These are phyloP conservation scores for Trametes versicolor DNA, from an alignment of 1,284 basidiomycete genomes.

Conservation along the genomic window DNA sequence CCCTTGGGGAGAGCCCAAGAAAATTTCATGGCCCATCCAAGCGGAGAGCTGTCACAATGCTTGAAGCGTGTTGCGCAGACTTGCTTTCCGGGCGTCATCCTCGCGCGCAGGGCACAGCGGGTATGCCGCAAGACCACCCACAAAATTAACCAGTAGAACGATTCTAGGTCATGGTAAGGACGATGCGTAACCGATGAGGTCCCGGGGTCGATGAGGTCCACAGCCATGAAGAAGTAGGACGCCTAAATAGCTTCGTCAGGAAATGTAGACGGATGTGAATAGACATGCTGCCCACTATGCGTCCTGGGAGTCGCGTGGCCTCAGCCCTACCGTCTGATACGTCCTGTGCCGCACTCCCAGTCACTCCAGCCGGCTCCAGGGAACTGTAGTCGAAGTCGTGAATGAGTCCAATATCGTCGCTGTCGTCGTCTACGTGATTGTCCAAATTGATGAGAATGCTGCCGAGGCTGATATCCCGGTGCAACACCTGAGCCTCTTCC, in stretches of 20 bases:
- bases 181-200: background rate
- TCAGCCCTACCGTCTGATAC: background rate
- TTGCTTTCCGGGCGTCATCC: background rate
- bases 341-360: background rate
- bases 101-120: background rate
- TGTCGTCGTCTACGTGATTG: too few relatives aligned
- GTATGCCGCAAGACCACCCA: background rate
- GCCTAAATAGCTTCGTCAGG: background rate
- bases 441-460: slow-evolving; percentile 27
- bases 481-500: slow-evolving; percentile 10
- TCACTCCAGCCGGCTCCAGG: background rate
- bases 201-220: background rate
- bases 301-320: background rate
- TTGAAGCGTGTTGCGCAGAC: background rate
- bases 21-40: background rate
- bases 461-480: slow-evolving; percentile 22
- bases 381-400: slow-evolving; percentile 26
- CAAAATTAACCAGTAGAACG: background rate
- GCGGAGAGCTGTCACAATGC: background rate
- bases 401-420: slow-evolving; percentile 10
- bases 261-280: background rate
- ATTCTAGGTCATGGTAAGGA: background rate
- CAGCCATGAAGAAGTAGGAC: background rate
- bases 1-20: background rate
- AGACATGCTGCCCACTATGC: background rate